A percentile compares a stretch with the other conserved stretches of the same genome.
Conservation (phyloP, 805 yeast genomes). For the Candida hungchunana region DNA sequence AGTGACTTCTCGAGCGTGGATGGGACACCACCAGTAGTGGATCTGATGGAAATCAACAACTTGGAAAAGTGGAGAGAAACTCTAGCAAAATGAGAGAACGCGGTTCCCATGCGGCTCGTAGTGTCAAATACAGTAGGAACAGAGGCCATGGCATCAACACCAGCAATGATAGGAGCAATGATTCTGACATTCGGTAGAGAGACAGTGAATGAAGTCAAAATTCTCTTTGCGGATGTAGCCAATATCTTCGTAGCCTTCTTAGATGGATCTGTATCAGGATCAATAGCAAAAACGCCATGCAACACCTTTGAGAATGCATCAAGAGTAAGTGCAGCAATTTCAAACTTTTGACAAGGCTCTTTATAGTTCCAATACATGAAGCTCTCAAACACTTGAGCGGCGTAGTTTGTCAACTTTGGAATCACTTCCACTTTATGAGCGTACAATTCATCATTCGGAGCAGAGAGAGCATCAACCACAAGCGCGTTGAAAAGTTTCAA, state of each 20-base stretch:
- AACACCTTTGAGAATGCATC: conserved; percentile 53
- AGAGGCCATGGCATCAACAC: conserved; percentile 44
- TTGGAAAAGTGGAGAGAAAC: conserved; percentile 53
- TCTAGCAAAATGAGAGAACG: conserved; percentile 47
- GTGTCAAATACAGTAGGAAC: conserved; percentile 34
- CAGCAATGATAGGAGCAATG: conserved; percentile 46
- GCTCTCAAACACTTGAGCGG: conserved; percentile 70
- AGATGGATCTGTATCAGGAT: conserved; percentile 33
- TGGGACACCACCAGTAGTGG: conserved; percentile 42
- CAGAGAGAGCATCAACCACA: conserved; percentile 42
- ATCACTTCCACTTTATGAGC: conserved; percentile 49
- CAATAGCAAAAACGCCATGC: conserved; percentile 51
- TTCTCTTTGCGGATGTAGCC: conserved; percentile 44
- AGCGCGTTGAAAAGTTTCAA: conserved; percentile 52
- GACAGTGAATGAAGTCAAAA: conserved; percentile 54
- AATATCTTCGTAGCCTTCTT: conserved; percentile 46
- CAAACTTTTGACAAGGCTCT: conserved; percentile 50
- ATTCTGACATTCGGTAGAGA: conserved; percentile 49
- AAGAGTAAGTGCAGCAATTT: conserved; percentile 53
- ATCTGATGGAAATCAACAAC: conserved; percentile 53
- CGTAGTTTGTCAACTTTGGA: conserved; percentile 47
- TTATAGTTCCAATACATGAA: conserved; percentile 66
- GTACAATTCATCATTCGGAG: conserved; percentile 34
- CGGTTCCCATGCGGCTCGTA: conserved; percentile 40
- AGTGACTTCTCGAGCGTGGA: conserved; percentile 63